phyloP scores from a whole-genome alignment of 2,329 filamentous ascomycete genomes.

The Dothideomycetidae sp. region DNA sequence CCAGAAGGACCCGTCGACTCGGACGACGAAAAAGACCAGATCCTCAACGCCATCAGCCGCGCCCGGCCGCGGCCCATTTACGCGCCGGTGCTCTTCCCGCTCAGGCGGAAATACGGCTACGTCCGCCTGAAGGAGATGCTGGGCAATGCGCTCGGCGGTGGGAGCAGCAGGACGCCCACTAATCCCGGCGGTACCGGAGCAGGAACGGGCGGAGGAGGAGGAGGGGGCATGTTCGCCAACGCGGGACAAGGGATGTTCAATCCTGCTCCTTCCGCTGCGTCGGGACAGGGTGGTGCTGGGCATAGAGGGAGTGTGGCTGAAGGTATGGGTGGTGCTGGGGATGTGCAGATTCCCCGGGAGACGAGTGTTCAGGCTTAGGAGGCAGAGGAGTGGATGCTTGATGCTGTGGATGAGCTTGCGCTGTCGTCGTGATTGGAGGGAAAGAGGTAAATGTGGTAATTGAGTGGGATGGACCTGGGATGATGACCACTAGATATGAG shows the following conservation, averaged over 20 bases:
- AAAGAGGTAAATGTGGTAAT: no score
- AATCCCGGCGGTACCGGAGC: constrained; percentile 9
- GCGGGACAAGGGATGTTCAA: neutral
- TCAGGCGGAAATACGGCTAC: constrained; percentile 41
- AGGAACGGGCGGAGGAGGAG: constrained; percentile 10
- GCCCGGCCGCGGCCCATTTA: constrained; percentile 69
- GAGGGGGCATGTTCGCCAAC: constrained; percentile 13
- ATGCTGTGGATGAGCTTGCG: no score
- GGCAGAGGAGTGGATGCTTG: no score
- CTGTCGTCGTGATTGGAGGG: no score
- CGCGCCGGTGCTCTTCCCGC: constrained; percentile 43
- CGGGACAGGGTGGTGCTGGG: constrained; percentile 1
- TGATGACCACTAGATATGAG: no score
- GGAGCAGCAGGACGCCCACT: constrained; percentile 12
- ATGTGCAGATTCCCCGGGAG: neutral
- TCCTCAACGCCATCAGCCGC: constrained; percentile 63
- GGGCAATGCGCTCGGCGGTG: constrained; percentile 36
- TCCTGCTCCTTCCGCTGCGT: neutral
- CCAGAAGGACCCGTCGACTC: constrained; percentile 68
- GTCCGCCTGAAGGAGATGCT: constrained; percentile 52
- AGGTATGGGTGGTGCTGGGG: constrained; percentile 1
- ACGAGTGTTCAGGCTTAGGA: constrained; percentile 1
- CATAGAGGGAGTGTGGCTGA: constrained; percentile 8
- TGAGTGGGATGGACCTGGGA: no score
- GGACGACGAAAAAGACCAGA: constrained; percentile 80